A percentile compares a stretch with the other conserved stretches of the same genome.
Evolutionary conservation across 768 basidiomycete genomes (phyloP).

Genomic region (Tephrocybe sp.): DNA sequence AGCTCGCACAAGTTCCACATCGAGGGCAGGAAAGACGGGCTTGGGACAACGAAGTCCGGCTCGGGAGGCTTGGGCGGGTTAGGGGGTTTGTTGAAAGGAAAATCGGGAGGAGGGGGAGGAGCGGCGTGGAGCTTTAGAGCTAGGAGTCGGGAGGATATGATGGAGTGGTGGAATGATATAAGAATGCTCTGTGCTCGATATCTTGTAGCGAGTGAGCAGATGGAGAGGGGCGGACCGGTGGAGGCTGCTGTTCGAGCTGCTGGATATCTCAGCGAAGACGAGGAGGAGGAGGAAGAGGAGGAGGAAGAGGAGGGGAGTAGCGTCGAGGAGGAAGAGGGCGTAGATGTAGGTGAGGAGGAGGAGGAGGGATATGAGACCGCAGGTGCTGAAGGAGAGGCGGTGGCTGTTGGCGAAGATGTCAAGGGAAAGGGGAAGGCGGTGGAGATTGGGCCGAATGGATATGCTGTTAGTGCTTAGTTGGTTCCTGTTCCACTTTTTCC

Average conservation of each 20-base stretch:
- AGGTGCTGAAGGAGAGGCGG: constrained; percentile 31
- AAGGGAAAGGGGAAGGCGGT: constrained; percentile 38
- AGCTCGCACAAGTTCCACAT: constrained; percentile 94
- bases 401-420: constrained; percentile 55
- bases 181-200: constrained; percentile 92
- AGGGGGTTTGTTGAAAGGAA: constrained; percentile 31
- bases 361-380: constrained; percentile 46
- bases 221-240: constrained; percentile 91
- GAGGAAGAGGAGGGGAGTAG: constrained; percentile 52
- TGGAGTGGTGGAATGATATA: constrained; percentile 99
- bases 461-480: constrained; percentile 49
- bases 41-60: constrained; percentile 61
- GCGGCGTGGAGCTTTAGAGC: constrained; percentile 88
- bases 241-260: constrained; percentile 88
- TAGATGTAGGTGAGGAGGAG: constrained; percentile 50
- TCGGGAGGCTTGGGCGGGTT: constrained; percentile 39
- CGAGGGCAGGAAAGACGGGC: constrained; percentile 85
- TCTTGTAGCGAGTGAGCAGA: constrained; percentile 89
- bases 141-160: constrained; percentile 92
- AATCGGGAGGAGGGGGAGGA: neutral
- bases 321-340: constrained; percentile 48
- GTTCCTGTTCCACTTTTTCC: too few species aligned
- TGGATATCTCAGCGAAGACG: constrained; percentile 86
- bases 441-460: constrained; percentile 55
- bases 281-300: constrained; percentile 62